Conservation (phyloP, 305 asterid genomes). For the Nicotiana rustica region DNA sequence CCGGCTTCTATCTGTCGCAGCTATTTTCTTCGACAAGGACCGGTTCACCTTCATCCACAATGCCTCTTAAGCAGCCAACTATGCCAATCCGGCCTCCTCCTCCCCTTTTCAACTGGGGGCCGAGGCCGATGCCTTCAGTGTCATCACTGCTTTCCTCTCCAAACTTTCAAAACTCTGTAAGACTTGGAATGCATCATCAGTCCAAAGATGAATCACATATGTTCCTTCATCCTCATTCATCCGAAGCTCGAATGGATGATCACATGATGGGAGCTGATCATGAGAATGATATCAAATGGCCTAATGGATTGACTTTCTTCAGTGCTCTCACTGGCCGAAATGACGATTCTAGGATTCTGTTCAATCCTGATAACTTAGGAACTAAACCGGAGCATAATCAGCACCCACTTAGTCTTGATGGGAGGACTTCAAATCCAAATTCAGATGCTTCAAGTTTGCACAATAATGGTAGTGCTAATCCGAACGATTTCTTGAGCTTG, state of each 20-base stretch:
- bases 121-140: slow-evolving; percentile 59
- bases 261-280: slow-evolving; percentile 63
- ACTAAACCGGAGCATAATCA: slow-evolving; percentile 50
- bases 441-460: slow-evolving; percentile 52
- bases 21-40: slow-evolving; percentile 80
- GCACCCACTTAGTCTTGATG: slow-evolving; percentile 39
- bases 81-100: slow-evolving; percentile 69
- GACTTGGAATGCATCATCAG: slow-evolving; percentile 56
- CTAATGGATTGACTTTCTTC: slow-evolving; percentile 81
- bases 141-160: slow-evolving; percentile 59
- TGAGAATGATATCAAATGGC: slow-evolving; percentile 93
- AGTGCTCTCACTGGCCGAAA: slow-evolving; percentile 74
- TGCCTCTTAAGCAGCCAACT: slow-evolving; percentile 68
- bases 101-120: slow-evolving; percentile 80
- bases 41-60: slow-evolving; percentile 58
- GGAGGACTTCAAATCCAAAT: slow-evolving; percentile 40
- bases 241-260: slow-evolving; percentile 66
- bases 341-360: slow-evolving; percentile 79
- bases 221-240: slow-evolving; percentile 83
- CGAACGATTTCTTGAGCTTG: slow-evolving; percentile 80
- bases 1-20: slow-evolving; percentile 94
- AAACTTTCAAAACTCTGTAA: slow-evolving; percentile 57
- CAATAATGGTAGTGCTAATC: slow-evolving; percentile 45
- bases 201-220: slow-evolving; percentile 79
- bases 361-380: slow-evolving; percentile 61